A percentile compares a stretch with the other conserved stretches of the same genome.
phyloP scores from a whole-genome alignment of 129 eudicot genomes.

The Heracleum sosnowskyi region DNA sequence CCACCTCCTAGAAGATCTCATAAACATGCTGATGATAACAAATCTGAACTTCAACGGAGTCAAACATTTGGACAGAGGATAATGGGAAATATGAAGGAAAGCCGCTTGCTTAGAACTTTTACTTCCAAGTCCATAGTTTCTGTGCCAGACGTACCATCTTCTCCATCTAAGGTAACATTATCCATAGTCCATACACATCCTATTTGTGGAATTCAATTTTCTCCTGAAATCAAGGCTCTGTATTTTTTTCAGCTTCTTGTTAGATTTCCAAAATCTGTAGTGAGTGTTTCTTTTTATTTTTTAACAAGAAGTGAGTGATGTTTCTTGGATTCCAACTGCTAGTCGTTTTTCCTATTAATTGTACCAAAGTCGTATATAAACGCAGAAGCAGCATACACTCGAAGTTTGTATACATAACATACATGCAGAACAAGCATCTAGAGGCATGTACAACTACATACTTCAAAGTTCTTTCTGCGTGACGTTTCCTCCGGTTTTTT shows the following conservation, averaged over 20 bases:
- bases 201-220: neutral
- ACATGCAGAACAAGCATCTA: too few relatives aligned
- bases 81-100: slow-evolving; percentile 97
- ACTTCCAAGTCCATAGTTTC: slow-evolving; percentile 53
- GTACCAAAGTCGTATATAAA: too few relatives aligned
- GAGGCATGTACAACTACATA: too few relatives aligned
- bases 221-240: neutral
- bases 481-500: too few relatives aligned
- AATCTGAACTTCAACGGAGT: slow-evolving; percentile 55
- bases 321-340: neutral
- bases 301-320: neutral
- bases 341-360: too few relatives aligned
- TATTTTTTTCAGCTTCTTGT: neutral
- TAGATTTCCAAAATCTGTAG: neutral
- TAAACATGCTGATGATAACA: slow-evolving; percentile 44
- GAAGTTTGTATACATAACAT: too few relatives aligned
- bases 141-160: slow-evolving; percentile 51
- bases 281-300: neutral
- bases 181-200: neutral
- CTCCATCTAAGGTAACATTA: slow-evolving; percentile 73
- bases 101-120: slow-evolving; percentile 64
- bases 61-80: slow-evolving; percentile 86
- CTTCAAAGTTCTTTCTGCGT: too few relatives aligned
- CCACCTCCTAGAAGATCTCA: slow-evolving; percentile 57
- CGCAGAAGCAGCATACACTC: neutral